Conservation (phyloP, 768 basidiomycete species). For the Lactarius deliciosus region DNA sequence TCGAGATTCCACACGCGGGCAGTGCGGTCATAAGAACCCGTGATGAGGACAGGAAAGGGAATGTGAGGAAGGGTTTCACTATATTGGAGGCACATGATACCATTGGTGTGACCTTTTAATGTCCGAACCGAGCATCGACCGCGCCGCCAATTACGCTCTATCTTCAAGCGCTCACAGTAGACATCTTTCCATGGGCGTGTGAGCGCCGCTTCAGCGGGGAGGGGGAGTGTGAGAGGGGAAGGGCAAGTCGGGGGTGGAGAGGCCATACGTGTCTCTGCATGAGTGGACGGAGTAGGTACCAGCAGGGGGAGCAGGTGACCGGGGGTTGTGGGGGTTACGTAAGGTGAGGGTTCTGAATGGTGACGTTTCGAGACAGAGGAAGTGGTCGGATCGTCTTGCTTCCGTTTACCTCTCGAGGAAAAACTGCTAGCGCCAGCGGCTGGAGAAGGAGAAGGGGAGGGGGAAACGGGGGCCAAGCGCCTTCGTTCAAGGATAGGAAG, state of each 20-base stretch:
- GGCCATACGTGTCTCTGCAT: background rate
- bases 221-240: conserved; percentile 23
- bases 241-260: conserved; percentile 11
- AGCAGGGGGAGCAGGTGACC: conserved; percentile 1
- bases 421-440: conserved; percentile 29
- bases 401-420: conserved; percentile 41
- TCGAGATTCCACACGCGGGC: conserved; percentile 96
- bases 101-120: conserved; percentile 90
- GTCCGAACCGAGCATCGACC: conserved; percentile 85
- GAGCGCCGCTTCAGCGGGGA: conserved; percentile 35
- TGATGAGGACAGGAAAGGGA: conserved; percentile 91
- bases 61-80: conserved; percentile 81
- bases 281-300: conserved; percentile 14
- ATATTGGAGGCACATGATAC: conserved; percentile 97
- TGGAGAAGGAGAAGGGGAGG: conserved; percentile 39
- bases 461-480: conserved; percentile 43
- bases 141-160: conserved; percentile 97
- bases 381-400: conserved; percentile 34
- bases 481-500: conserved; percentile 85
- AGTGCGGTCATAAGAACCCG: conserved; percentile 95
- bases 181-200: conserved; percentile 98
- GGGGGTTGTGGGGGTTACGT: background rate
- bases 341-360: conserved; percentile 17
- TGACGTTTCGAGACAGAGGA: conserved; percentile 25
- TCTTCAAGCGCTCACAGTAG: conserved; percentile 93